A percentile compares a stretch with the other conserved stretches of the same genome.
Conservation (phyloP, 306 rosid genomes). For the Casuarina glauca region DNA sequence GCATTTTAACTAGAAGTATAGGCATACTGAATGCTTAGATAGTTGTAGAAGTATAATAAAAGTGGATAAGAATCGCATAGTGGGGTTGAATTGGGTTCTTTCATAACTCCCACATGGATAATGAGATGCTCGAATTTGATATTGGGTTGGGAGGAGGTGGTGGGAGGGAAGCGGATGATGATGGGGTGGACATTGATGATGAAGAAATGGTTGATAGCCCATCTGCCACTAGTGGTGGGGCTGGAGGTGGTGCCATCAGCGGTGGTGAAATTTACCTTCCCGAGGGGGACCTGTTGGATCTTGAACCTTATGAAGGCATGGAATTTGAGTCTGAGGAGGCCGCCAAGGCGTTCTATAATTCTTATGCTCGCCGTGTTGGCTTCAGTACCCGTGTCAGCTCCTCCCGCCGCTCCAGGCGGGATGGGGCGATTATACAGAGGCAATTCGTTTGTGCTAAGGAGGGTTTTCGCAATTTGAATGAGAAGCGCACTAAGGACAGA, state of each 20-base stretch:
- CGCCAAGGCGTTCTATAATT: constrained; percentile 95
- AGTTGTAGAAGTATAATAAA: not conserved
- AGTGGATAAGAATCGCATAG: not conserved
- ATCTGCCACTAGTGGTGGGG: constrained; percentile 30
- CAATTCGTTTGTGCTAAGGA: constrained; percentile 98
- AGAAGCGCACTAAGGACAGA: constrained; percentile 96
- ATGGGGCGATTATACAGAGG: constrained; percentile 96
- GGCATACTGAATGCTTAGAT: not conserved
- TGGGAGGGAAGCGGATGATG: constrained; percentile 64
- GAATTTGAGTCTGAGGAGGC: constrained; percentile 99
- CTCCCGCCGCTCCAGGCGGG: constrained; percentile 94
- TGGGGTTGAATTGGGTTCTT: constrained; percentile 12
- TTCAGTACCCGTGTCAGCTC: constrained; percentile 98
- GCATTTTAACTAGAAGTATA: constrained; percentile 14
- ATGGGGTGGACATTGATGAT: constrained; percentile 63
- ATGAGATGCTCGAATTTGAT: constrained; percentile 82
- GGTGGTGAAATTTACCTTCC: constrained; percentile 69
- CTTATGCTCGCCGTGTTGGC: constrained; percentile 97
- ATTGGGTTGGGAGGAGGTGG: constrained; percentile 77
- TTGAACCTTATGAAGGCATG: constrained; percentile 93
- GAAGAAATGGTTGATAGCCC: constrained; percentile 77
- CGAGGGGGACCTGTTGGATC: constrained; percentile 89
- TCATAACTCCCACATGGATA: constrained; percentile 52
- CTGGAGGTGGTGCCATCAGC: constrained; percentile 31
- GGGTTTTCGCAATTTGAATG: constrained; percentile 93